Conservation (phyloP, 202 grass and related monocot genomes). For the Brachypodium distachyon region DNA sequence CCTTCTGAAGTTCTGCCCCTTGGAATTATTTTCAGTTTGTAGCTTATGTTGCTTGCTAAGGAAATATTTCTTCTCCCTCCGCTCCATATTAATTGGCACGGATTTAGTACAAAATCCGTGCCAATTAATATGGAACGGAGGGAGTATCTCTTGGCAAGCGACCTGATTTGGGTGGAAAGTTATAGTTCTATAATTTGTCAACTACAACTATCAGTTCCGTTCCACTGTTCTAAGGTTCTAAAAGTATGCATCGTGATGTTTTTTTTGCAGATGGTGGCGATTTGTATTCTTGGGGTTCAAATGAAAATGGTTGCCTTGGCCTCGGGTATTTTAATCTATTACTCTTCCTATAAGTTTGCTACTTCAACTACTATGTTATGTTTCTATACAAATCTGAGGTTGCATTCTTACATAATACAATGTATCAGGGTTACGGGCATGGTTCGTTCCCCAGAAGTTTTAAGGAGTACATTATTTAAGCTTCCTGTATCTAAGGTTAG, state of each 20-base stretch:
- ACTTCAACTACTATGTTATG: background rate
- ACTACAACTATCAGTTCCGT: background rate
- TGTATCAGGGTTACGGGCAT: conserved; percentile 52
- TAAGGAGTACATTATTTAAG: conserved; percentile 58
- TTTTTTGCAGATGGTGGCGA: conserved; percentile 48
- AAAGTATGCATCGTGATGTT: background rate
- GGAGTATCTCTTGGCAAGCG: background rate
- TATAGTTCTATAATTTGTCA: background rate
- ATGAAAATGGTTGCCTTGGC: conserved; percentile 98
- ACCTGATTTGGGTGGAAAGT: background rate
- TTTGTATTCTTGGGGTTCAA: conserved; percentile 88
- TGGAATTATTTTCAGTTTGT: background rate
- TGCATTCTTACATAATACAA: conserved; percentile 21
- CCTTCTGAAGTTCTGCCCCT: background rate
- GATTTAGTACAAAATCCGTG: too few relatives aligned
- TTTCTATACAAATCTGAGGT: background rate
- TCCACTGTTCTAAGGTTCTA: background rate
- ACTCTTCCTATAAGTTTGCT: conserved; percentile 4
- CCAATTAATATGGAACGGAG: too few relatives aligned
- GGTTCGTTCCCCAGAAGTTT: conserved; percentile 57
- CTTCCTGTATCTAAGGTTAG: conserved; percentile 68
- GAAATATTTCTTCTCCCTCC: background rate
- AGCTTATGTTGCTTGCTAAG: background rate
- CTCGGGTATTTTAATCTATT: conserved; percentile 66
- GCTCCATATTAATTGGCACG: too few relatives aligned